These are phyloP conservation scores for Neurospora sp. DNA, from an alignment of 495 filamentous ascomycete species.

Conservation along the genomic window DNA sequence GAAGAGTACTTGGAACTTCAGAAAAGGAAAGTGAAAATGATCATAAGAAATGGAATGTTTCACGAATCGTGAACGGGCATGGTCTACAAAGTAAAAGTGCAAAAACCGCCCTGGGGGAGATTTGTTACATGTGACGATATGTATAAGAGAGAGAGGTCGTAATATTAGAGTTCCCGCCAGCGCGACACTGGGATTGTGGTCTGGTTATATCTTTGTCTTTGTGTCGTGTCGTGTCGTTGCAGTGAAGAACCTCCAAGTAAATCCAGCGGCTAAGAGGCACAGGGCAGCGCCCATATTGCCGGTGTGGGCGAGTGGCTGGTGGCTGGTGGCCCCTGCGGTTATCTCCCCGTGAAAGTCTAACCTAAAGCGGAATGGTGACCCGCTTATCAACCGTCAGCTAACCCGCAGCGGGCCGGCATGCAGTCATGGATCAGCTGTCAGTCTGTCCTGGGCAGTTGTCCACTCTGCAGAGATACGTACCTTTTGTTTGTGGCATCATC, in stretches of 20 bases:
- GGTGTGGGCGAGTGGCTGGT: slow-evolving; percentile 5
- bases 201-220: background rate
- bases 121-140: background rate
- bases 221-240: background rate
- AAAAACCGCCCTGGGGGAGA: background rate
- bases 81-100: background rate
- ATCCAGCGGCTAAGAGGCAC: background rate
- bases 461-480: background rate
- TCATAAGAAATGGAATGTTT: background rate
- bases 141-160: background rate
- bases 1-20: background rate
- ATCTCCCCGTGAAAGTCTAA: background rate
- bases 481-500: background rate
- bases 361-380: background rate
- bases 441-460: background rate
- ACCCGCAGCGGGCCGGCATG: background rate
- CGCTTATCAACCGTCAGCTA: background rate
- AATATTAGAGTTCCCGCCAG: background rate
- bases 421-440: background rate
- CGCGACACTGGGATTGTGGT: background rate
- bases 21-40: background rate
- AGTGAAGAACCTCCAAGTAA: background rate
- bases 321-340: slow-evolving; percentile 1
- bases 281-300: background rate
- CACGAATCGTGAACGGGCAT: background rate